Conservation (phyloP, 2,329 filamentous ascomycete genomes). For the Aureobasidium sp. region DNA sequence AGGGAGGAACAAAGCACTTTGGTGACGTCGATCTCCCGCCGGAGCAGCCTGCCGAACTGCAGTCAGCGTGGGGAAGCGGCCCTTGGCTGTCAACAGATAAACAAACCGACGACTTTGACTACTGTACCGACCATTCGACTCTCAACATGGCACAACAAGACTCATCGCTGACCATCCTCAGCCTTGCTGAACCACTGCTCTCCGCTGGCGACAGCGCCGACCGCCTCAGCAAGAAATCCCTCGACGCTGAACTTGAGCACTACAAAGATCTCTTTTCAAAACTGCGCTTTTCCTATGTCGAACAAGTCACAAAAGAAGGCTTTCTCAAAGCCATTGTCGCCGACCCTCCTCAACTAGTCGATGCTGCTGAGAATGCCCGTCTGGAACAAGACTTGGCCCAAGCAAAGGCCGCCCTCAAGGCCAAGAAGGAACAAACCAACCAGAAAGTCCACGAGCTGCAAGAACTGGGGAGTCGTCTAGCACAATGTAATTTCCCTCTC, state of each 20-base stretch:
- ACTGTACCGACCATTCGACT: background rate
- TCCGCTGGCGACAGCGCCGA: constrained; percentile 22
- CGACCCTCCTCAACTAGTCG: constrained; percentile 79
- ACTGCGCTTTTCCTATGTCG: constrained; percentile 91
- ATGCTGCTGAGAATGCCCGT: constrained; percentile 71
- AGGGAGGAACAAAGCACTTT: background rate
- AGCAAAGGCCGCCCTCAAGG: constrained; percentile 69
- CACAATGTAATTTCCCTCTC: background rate
- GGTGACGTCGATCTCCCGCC: background rate
- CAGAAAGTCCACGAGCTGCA: constrained; percentile 6
- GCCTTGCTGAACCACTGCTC: constrained; percentile 32
- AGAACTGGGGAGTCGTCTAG: background rate
- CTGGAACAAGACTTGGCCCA: constrained; percentile 64
- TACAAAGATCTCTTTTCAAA: constrained; percentile 96
- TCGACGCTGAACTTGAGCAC: constrained; percentile 78
- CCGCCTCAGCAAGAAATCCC: constrained; percentile 62
- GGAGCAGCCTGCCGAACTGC: background rate
- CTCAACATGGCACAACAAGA: constrained; percentile 21
- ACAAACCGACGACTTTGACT: background rate
- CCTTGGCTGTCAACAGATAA: background rate
- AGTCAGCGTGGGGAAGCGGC: background rate
- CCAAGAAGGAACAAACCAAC: constrained; percentile 65
- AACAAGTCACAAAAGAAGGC: constrained; percentile 98
- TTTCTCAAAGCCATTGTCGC: constrained; percentile 90
- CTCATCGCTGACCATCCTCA: constrained; percentile 55